Conservation (phyloP, 2,329 filamentous ascomycete genomes). For the Colletotrichum horii region DNA sequence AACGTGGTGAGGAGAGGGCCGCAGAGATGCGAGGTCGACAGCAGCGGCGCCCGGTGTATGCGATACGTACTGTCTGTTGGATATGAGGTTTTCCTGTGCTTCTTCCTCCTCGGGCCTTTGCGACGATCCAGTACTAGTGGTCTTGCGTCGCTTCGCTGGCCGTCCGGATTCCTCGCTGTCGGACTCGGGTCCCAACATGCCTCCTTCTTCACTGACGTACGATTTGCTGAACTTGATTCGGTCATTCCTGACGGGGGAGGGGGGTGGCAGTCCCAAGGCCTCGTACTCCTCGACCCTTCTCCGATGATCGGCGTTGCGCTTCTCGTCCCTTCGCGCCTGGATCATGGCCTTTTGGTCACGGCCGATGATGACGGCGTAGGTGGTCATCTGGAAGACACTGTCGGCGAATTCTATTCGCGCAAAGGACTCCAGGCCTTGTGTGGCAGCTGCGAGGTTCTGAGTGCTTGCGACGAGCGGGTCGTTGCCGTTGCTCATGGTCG, state of each 20-base stretch:
- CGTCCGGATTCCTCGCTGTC: constrained; percentile 57
- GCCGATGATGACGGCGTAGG: constrained; percentile 73
- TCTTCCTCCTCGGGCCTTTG: constrained; percentile 44
- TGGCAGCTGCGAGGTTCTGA: constrained; percentile 35
- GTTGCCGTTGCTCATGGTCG: constrained; percentile 34
- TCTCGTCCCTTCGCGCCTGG: constrained; percentile 58
- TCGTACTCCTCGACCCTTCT: constrained; percentile 52
- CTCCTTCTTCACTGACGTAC: constrained; percentile 73
- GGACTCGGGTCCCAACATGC: constrained; percentile 69
- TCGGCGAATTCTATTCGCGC: constrained; percentile 73
- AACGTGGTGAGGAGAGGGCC: constrained; percentile 65
- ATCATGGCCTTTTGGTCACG: constrained; percentile 68
- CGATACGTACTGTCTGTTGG: constrained; percentile 65
- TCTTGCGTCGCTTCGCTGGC: constrained; percentile 53
- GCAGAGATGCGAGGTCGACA: constrained; percentile 63
- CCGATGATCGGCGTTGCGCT: constrained; percentile 49
- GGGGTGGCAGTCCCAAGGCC: constrained; percentile 53
- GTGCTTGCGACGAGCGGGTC: constrained; percentile 32
- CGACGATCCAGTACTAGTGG: constrained; percentile 47
- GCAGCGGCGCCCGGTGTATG: constrained; percentile 64
- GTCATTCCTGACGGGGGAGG: constrained; percentile 55
- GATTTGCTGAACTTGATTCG: constrained; percentile 65
- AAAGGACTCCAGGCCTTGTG: constrained; percentile 59
- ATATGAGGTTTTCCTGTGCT: constrained; percentile 52
- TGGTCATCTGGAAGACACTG: constrained; percentile 81